Conservation (phyloP, 495 filamentous ascomycete species). For the Xylaria acuta region DNA sequence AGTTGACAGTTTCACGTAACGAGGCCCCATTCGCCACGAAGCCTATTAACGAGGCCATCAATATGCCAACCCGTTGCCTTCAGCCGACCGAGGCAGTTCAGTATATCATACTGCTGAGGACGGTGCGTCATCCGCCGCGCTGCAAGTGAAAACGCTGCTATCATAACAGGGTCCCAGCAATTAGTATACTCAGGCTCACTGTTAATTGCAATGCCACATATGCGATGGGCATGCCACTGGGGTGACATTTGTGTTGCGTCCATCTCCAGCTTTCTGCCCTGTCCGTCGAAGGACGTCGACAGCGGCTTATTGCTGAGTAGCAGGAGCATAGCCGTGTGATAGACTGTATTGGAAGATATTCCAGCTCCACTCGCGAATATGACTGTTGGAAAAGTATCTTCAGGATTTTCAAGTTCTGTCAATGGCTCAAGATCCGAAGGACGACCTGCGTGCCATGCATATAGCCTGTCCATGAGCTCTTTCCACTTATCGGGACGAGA, state of each 20-base stretch:
- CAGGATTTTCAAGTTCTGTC: conserved; percentile 18
- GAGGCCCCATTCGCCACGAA: conserved; percentile 28
- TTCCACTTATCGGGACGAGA: conserved; percentile 13
- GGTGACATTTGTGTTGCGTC: conserved; percentile 20
- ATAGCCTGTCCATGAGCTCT: conserved; percentile 9
- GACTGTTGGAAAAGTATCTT: conserved; percentile 43
- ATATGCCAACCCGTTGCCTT: conserved; percentile 30
- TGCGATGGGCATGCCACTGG: conserved; percentile 28
- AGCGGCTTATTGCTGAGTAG: conserved; percentile 47
- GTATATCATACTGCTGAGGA: conserved; percentile 26
- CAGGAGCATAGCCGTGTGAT: conserved; percentile 52
- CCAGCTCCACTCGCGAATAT: conserved; percentile 51
- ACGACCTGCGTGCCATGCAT: conserved; percentile 22
- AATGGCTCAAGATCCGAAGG: conserved; percentile 23
- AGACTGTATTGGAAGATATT: conserved; percentile 49
- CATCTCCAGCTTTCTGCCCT: not conserved
- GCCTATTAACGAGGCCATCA: conserved; percentile 26
- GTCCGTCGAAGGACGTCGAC: conserved; percentile 12
- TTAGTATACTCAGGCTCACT: conserved; percentile 30
- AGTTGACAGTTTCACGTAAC: not conserved
- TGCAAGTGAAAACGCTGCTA: conserved; percentile 30
- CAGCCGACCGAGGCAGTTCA: conserved; percentile 14
- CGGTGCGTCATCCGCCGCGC: conserved; percentile 23
- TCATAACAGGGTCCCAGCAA: conserved; percentile 34
- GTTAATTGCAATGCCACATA: conserved; percentile 32